Conservation (phyloP, 345 rosid genomes). For the Sonneratia alba region DNA sequence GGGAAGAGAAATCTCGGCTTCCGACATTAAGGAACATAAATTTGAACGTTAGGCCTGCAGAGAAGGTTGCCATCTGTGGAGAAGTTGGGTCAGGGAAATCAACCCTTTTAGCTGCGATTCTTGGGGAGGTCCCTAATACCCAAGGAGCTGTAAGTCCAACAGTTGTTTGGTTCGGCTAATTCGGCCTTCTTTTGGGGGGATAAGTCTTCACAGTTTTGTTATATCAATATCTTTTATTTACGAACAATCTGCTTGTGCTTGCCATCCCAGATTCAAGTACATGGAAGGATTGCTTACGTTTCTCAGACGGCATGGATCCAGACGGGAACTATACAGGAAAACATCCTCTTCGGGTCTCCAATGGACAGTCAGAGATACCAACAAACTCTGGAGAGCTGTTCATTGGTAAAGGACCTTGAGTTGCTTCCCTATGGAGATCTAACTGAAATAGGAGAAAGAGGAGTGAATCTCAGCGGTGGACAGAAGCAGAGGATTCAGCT, state of each 20-base stretch:
- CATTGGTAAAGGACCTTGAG: conserved; percentile 82
- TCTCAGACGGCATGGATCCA: conserved; percentile 97
- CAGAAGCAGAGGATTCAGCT: conserved; percentile 96
- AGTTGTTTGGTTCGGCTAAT: background rate
- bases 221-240: background rate
- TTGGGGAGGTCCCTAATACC: conserved; percentile 68
- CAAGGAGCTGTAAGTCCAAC: conserved; percentile 52
- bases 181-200: background rate
- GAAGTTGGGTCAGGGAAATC: conserved; percentile 99
- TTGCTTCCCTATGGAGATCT: conserved; percentile 78
- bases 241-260: background rate
- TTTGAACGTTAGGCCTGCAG: conserved; percentile 49
- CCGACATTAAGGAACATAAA: conserved; percentile 53
- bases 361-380: conserved; percentile 62
- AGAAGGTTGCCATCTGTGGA: conserved; percentile 84
- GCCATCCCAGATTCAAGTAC: conserved; percentile 49
- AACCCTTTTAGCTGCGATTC: conserved; percentile 80
- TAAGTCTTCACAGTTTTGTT: no score
- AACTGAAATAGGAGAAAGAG: conserved; percentile 97
- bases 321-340: conserved; percentile 76
- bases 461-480: conserved; percentile 96
- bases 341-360: conserved; percentile 68
- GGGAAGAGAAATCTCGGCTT: conserved; percentile 56
- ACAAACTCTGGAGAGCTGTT: conserved; percentile 69
- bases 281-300: conserved; percentile 77